phyloP scores from a whole-genome alignment of 495 filamentous ascomycete genomes.

The Tuber umbilicatum region DNA sequence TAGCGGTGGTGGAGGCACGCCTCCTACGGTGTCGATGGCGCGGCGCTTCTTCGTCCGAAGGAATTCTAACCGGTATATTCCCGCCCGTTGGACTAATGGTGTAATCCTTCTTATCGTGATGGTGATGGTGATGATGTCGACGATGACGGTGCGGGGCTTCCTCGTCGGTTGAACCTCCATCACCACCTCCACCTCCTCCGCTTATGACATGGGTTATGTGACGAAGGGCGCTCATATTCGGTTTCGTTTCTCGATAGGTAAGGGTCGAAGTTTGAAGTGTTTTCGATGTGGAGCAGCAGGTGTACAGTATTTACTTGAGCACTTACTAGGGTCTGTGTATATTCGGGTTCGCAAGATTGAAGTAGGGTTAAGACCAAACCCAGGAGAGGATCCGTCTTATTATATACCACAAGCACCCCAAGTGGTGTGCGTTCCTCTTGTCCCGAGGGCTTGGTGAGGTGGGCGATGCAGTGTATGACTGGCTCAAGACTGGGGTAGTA shows the following conservation, averaged over 20 bases:
- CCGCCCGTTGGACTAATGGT: conserved; percentile 26
- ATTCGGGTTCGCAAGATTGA: not conserved
- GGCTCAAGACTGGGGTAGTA: no score
- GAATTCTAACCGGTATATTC: conserved; percentile 26
- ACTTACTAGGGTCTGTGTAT: not conserved
- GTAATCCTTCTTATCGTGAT: conserved; percentile 30
- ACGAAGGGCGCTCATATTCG: not conserved
- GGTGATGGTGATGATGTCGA: conserved; percentile 17
- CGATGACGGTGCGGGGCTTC: conserved; percentile 8
- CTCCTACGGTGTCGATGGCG: not conserved
- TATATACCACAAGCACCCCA: not conserved
- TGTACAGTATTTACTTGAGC: not conserved
- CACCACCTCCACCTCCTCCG: not conserved
- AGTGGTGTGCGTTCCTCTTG: not conserved
- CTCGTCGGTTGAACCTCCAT: not conserved
- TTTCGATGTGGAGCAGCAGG: not conserved
- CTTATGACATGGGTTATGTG: not conserved
- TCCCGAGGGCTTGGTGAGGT: not conserved
- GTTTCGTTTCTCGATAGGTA: not conserved
- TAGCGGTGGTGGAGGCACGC: not conserved
- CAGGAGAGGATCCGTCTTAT: not conserved
- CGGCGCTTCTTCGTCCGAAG: conserved; percentile 10
- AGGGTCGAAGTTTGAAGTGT: not conserved
- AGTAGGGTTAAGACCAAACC: not conserved
- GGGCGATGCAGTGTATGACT: not conserved